These are phyloP conservation scores for Metrosideros polymorpha DNA, from an alignment of 441 rosid species.

Conservation along the genomic window DNA sequence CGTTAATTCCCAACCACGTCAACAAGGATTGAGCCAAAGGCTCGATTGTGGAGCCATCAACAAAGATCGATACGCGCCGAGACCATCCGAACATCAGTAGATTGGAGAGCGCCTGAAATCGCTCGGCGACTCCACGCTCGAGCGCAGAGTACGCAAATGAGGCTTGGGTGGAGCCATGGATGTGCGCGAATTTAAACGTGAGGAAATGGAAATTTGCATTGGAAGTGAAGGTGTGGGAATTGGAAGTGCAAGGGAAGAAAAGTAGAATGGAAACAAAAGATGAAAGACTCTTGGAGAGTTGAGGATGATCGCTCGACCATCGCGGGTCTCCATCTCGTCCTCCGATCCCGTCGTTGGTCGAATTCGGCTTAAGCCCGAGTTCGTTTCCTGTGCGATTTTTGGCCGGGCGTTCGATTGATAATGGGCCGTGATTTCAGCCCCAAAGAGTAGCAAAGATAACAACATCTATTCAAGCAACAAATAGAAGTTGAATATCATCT, in stretches of 20 bases:
- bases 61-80: fast-evolving
- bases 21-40: neutral
- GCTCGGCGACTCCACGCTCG: neutral
- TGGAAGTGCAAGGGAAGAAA: neutral
- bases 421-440: neutral
- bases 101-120: neutral
- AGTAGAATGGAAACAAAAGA: neutral
- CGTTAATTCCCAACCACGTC: too few relatives aligned
- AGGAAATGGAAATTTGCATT: neutral
- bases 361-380: neutral
- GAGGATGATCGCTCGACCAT: too few relatives aligned
- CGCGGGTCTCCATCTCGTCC: too few relatives aligned
- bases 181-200: too few relatives aligned
- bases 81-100: neutral
- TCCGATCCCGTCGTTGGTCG: too few relatives aligned
- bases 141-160: neutral
- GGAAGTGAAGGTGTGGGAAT: neutral
- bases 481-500: neutral
- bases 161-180: neutral
- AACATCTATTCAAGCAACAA: neutral
- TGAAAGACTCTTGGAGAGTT: too few relatives aligned
- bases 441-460: neutral
- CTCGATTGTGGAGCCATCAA: fast-evolving
- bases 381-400: neutral
- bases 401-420: neutral